Evolutionary conservation across 2,329 filamentous ascomycete genomes (phyloP).

Genomic region (Curvularia eragrostidis): DNA sequence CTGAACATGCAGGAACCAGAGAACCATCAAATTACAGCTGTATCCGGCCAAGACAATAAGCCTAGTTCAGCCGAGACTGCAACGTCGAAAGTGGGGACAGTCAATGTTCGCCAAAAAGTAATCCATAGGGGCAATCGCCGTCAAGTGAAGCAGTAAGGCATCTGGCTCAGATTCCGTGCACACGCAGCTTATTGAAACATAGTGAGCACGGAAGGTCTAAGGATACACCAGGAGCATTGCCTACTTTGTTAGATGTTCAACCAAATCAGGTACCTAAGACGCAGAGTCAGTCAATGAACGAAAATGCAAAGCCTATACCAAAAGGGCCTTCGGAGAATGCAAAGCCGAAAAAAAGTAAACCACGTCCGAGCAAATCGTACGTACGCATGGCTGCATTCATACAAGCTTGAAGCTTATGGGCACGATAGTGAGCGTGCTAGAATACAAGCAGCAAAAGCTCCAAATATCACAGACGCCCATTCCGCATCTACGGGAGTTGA

Average conservation of each 20-base stretch:
- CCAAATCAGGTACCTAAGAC: not conserved
- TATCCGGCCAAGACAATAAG: not conserved
- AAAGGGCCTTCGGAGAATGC: not conserved
- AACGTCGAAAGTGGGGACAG: not conserved
- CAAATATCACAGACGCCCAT: not conserved
- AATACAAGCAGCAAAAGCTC: constrained; percentile 3
- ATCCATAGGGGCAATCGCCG: not conserved
- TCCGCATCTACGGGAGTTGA: not conserved
- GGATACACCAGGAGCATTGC: not conserved
- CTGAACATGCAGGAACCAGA: not conserved
- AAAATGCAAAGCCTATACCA: no score
- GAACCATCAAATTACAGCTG: not conserved
- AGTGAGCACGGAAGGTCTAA: not conserved
- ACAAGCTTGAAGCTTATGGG: not conserved
- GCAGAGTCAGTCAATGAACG: not conserved
- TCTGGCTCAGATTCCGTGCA: not conserved
- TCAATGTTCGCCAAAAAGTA: not conserved
- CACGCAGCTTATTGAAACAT: not conserved
- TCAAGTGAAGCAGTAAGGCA: not conserved
- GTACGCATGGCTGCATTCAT: not conserved
- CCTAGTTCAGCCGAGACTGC: not conserved
- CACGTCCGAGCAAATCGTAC: constrained; percentile 4
- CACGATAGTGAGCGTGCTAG: not conserved
- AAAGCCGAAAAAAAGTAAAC: constrained; percentile 1
- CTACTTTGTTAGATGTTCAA: not conserved